These are phyloP conservation scores for Aspergillus mulundensis DNA, from an alignment of 495 filamentous ascomycete genomes.

Conservation along the genomic window DNA sequence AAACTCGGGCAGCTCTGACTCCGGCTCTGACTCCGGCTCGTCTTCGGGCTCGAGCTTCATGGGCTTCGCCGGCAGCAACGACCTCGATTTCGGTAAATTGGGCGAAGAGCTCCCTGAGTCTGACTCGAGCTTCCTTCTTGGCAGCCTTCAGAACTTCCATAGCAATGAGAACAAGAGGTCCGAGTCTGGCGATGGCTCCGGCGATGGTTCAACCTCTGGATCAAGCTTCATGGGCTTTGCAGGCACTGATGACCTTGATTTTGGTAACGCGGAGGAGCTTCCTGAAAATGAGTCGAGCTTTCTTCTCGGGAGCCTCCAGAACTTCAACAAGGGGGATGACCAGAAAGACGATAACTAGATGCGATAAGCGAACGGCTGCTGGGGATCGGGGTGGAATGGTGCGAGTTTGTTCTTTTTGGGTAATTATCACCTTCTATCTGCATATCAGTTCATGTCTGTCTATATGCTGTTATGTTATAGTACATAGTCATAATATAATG, in stretches of 20 bases:
- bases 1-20: neutral
- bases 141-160: slow-evolving; percentile 81
- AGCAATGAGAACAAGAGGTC: slow-evolving; percentile 46
- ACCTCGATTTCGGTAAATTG: neutral
- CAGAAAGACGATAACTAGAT: neutral
- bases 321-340: slow-evolving; percentile 69
- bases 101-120: slow-evolving; percentile 23
- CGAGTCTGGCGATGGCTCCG: too few relatives aligned
- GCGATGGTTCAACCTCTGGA: neutral
- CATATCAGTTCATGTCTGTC: neutral
- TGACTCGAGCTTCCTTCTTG: slow-evolving; percentile 83
- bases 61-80: neutral
- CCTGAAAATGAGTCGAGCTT: slow-evolving; percentile 68
- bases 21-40: neutral
- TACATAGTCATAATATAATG: neutral
- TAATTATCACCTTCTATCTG: neutral
- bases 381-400: too few relatives aligned
- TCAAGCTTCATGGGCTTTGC: slow-evolving; percentile 1
- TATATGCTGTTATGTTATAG: neutral
- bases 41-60: slow-evolving; percentile 9
- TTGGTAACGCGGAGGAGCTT: neutral
- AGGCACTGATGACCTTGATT: neutral
- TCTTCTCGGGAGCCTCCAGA: slow-evolving; percentile 82
- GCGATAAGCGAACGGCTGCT: neutral
- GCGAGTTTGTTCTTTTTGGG: neutral